Conservation (phyloP, 2,329 filamentous ascomycete species). For the Fusarium coffeatum region DNA sequence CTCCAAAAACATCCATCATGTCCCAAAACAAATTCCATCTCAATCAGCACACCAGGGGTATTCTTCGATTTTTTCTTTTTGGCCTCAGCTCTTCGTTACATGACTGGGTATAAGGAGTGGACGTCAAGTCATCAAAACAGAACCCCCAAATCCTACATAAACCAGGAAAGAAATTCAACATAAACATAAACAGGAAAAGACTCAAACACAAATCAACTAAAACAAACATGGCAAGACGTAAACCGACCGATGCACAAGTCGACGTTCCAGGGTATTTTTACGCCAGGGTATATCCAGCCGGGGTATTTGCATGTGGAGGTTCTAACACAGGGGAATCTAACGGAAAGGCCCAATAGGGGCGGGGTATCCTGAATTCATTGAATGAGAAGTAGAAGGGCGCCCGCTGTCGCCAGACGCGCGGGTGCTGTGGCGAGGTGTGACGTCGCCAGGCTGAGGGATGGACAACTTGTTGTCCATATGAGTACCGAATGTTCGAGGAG, state of each 20-base stretch:
- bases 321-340: conserved; percentile 70
- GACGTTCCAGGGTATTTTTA: conserved; percentile 65
- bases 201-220: conserved; percentile 35
- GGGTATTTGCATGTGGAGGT: conserved; percentile 66
- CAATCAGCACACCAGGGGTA: conserved; percentile 49
- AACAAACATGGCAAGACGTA: conserved; percentile 51
- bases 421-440: conserved; percentile 84
- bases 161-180: conserved; percentile 40
- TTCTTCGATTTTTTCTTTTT: conserved; percentile 49
- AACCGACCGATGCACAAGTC: conserved; percentile 62
- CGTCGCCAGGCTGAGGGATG: conserved; percentile 79
- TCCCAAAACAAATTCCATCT: conserved; percentile 43
- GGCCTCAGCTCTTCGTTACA: conserved; percentile 48
- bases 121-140: conserved; percentile 52
- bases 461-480: conserved; percentile 72
- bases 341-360: conserved; percentile 90
- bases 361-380: conserved; percentile 95
- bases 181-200: conserved; percentile 32
- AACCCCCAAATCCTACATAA: conserved; percentile 43
- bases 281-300: conserved; percentile 75
- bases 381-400: conserved; percentile 93
- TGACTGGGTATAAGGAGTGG: conserved; percentile 53
- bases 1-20: conserved; percentile 43
- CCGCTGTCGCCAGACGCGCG: conserved; percentile 91
- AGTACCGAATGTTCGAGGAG: conserved; percentile 72